Base-by-base conservation (phyloP, 257 asterid genomes). In the Solanum megistacrolobum region DNA sequence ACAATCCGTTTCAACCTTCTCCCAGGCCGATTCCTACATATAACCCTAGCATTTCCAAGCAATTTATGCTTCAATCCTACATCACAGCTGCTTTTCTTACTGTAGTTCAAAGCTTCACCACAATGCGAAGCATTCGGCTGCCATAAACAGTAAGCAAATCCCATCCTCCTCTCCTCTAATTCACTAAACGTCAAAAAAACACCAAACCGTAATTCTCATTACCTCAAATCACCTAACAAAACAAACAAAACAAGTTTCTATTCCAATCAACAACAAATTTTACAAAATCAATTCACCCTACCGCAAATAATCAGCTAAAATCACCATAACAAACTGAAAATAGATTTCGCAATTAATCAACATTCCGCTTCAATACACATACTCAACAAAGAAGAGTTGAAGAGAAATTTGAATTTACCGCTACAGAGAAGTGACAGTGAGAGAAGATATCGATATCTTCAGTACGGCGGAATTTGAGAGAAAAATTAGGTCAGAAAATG, bases 61-160 rank as follows among this genome's bases (percentile, higher is more conserved):
- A 76, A 76, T 32, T 86, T 58, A 36, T 11, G 65, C 55, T 72
- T 32, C 78, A 86, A 86, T 29, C 88, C 84, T 71, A 66, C 81
- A 85, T 38, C 62, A 68, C 39, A 14, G 27, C 71, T 32, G 88
- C 34, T 73, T 73, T 75, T 75, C 69, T 21, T 58, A 43, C 73
- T 34, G 55, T 71, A 86, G 18, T 3, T 71, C 84, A 86, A 58
- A 73, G 84, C 35, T 48, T 72, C 84, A 72, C 46, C 69, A 48
- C 88, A 73, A 73, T 72, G 83, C 11, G 36, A 35, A 36, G 36
- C 88, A 86, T 73, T 72, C 83, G 88, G 84, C 72, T 86, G 88
- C 84, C 83, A 86, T 31, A 73, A 38, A 31, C 39, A 86, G 83
- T 86, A 52, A 5, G 74, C 83, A 86, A 73, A 73, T 12, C 84